Conservation (phyloP, 495 filamentous ascomycete genomes). For the Symbiotaphrina buchneri region DNA sequence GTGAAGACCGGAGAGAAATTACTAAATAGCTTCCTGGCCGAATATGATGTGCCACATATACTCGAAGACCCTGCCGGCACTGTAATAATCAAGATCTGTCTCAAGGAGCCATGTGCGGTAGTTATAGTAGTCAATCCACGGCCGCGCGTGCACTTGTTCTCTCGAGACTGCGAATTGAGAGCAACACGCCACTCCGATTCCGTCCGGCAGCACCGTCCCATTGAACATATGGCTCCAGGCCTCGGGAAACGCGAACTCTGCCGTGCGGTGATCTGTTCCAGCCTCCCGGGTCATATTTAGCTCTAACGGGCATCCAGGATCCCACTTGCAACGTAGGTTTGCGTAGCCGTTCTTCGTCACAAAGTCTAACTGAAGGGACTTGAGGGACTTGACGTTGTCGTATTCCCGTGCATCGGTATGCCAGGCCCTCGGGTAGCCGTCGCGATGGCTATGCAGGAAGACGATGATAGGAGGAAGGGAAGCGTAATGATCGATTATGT, state of each 20-base stretch:
- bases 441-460: conserved; percentile 25
- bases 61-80: conserved; percentile 43
- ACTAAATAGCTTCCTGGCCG: background rate
- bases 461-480: conserved; percentile 20
- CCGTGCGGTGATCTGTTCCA: conserved; percentile 5
- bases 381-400: conserved; percentile 13
- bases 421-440: conserved; percentile 16
- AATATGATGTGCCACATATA: conserved; percentile 54
- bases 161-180: conserved; percentile 45
- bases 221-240: too few species aligned
- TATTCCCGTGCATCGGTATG: conserved; percentile 20
- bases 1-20: too few species aligned
- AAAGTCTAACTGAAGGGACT: conserved; percentile 17
- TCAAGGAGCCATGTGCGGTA: conserved; percentile 37
- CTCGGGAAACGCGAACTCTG: too few species aligned
- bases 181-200: conserved; percentile 32
- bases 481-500: conserved; percentile 26
- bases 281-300: conserved; percentile 7
- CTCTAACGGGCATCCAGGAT: conserved; percentile 21
- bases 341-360: conserved; percentile 21
- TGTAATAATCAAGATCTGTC: conserved; percentile 29
- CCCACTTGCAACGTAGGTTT: conserved; percentile 23
- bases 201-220: conserved; percentile 9
- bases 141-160: conserved; percentile 22
- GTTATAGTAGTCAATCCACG: conserved; percentile 26